Evolutionary conservation across 306 rosid species (phyloP).

Genomic region (Trichosanthes cucumerina): DNA sequence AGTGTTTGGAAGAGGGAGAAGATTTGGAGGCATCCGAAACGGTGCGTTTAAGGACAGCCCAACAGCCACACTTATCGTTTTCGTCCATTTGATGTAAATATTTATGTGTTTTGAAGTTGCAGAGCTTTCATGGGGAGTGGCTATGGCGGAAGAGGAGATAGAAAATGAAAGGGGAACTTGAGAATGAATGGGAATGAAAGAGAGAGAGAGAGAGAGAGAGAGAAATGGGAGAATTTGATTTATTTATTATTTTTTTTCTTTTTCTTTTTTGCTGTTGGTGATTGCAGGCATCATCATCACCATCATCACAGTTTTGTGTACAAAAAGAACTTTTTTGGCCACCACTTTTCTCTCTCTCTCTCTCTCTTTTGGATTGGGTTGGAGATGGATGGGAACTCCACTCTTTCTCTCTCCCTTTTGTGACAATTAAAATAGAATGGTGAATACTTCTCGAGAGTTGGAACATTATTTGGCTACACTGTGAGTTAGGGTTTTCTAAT

Average conservation of each 20-base stretch:
- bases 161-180: not conserved
- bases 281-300: slow-evolving; percentile 15
- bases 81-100: not conserved
- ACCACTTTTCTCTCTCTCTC: slow-evolving; percentile 45
- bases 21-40: slow-evolving; percentile 74
- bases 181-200: not conserved
- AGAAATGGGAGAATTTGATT: slow-evolving; percentile 1
- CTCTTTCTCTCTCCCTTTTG: not conserved
- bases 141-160: slow-evolving; percentile 11
- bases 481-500: too few species aligned
- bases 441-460: too few species aligned
- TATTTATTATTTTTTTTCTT: not conserved
- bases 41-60: slow-evolving; percentile 75
- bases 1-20: slow-evolving; percentile 52
- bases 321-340: slow-evolving; percentile 82
- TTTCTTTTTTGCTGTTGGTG: slow-evolving; percentile 16
- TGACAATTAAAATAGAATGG: too few species aligned
- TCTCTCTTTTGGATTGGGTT: slow-evolving; percentile 26
- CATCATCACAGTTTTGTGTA: slow-evolving; percentile 75
- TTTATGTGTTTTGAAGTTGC: not conserved
- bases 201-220: slow-evolving; percentile 12
- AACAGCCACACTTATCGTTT: slow-evolving; percentile 71
- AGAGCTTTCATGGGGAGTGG: slow-evolving; percentile 30
- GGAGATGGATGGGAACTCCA: slow-evolving; percentile 23
- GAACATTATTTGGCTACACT: too few species aligned